Percentiles rank a stretch among this genome's conserved stretches.
Conservation (phyloP, 306 rosid species). For the Chamaecrista fasciculata region DNA sequence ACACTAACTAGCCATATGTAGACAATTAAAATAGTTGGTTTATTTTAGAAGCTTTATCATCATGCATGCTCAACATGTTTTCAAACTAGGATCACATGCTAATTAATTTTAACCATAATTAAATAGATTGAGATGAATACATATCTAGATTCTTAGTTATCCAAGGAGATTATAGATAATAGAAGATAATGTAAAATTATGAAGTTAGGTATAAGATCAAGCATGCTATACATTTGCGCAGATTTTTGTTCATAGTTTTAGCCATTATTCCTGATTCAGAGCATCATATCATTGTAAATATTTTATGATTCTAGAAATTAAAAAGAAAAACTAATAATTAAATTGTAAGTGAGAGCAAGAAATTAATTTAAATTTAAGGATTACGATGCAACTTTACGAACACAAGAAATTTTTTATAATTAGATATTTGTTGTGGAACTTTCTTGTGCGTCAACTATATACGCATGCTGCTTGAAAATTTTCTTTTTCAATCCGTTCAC, state of each 20-base stretch:
- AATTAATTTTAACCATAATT: too few species aligned
- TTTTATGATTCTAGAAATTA: neutral
- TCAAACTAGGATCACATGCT: neutral
- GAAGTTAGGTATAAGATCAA: neutral
- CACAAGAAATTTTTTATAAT: neutral
- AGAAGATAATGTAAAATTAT: neutral
- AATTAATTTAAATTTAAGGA: too few species aligned
- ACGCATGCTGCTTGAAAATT: neutral
- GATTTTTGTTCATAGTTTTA: neutral
- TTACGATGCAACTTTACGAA: too few species aligned
- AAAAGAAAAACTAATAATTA: too few species aligned
- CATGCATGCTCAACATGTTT: too few species aligned
- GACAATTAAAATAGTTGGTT: too few species aligned
- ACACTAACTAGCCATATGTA: too few species aligned
- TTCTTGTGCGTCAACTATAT: constrained; percentile 24
- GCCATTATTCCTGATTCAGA: neutral
- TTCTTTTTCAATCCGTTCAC: constrained; percentile 29
- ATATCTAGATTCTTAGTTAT: neutral
- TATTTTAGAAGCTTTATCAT: neutral
- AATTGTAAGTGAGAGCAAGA: too few species aligned
- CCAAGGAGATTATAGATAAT: neutral
- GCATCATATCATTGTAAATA: neutral
- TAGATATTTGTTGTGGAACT: neutral
- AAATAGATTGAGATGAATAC: neutral
- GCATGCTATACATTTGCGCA: neutral